Evolutionary conservation across 805 yeast species (phyloP), one percentile per base, ranked within the genome.

Genomic region (Kluyveromyces starmeri): DNA sequence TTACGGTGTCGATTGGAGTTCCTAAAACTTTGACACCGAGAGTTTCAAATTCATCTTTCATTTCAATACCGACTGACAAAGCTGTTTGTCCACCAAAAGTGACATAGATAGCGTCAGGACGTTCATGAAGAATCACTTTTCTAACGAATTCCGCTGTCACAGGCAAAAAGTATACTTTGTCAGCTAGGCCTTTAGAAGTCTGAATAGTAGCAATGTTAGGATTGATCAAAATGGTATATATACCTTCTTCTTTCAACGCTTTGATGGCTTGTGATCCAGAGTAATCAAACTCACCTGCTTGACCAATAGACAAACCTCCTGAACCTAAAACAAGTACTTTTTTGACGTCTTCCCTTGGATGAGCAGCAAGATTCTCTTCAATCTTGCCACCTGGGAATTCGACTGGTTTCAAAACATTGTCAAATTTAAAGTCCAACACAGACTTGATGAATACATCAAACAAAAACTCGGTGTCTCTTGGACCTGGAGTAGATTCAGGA

Each of bases 21-120:
- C 98, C 98, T 46, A 92, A 70, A 22, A 92, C 98, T 61, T 83
- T 78, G 46, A 92, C 97, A 35, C 60, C 97, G 39, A 89, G 72
- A 8, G 75, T 62, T 57, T 79, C 95, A 51, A 92, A 88, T 65
- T 89, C 97, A 58, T 89, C 97, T 67, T 89, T 89, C 66, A 92
- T 73, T 48, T 79, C 76, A 46, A 92, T 88, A 73, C 98, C 98
- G 40, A 92, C 98, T 51, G 82, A 78, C 52, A 92, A 71, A 25
- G 96, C 98, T 28, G 98, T 92, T 68, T 92, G 98, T 54, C 98
- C 98, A 69, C 98, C 98, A 55, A 92, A 92, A 13, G 98, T 92
- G 56, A 83, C 82, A 65, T 85, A 88, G 48, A 92, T 89, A 45
- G 96, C 94, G 59, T 92, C 98, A 19, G 98, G 98, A 49, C 83